Evolutionary conservation across 768 basidiomycete genomes (phyloP).

Genomic region (Pisolithus tinctorius): DNA sequence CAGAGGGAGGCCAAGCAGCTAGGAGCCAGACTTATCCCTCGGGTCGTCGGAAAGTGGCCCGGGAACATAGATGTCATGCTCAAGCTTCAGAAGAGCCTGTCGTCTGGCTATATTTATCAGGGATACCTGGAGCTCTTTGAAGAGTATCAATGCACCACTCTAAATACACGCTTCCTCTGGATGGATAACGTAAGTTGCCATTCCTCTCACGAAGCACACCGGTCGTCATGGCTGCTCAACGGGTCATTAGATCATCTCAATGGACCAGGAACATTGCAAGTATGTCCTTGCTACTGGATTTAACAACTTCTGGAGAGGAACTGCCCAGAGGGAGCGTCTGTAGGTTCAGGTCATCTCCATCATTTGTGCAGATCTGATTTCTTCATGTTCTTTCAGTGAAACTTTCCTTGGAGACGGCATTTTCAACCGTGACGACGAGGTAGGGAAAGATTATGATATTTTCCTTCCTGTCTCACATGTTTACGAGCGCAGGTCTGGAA

Average conservation of each 20-base stretch:
- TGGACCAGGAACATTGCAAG: conserved; percentile 67
- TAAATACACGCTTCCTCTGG: conserved; percentile 67
- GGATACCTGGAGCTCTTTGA: conserved; percentile 61
- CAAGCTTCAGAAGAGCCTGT: conserved; percentile 46
- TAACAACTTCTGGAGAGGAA: conserved; percentile 60
- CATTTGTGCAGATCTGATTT: not conserved
- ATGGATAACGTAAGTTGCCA: conserved; percentile 48
- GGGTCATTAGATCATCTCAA: conserved; percentile 53
- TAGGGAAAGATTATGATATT: conserved; percentile 19
- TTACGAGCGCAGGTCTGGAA: conserved; percentile 46
- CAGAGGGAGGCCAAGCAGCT: conserved; percentile 39
- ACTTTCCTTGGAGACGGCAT: conserved; percentile 67
- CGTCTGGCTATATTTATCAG: conserved; percentile 54
- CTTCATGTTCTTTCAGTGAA: conserved; percentile 25
- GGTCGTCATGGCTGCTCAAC: not conserved
- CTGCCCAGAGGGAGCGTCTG: conserved; percentile 59
- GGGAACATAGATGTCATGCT: conserved; percentile 71
- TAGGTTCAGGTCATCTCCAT: conserved; percentile 25
- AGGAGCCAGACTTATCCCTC: conserved; percentile 47
- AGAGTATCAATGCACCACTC: conserved; percentile 63
- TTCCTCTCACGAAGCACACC: not conserved
- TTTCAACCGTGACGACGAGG: conserved; percentile 72
- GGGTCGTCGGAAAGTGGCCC: conserved; percentile 64
- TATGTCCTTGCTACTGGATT: conserved; percentile 62
- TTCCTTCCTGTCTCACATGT: not conserved